A percentile compares a stretch with the other conserved stretches of the same genome.
These are phyloP conservation scores for Russula sp. DNA, from an alignment of 768 basidiomycete species.

Conservation along the genomic window DNA sequence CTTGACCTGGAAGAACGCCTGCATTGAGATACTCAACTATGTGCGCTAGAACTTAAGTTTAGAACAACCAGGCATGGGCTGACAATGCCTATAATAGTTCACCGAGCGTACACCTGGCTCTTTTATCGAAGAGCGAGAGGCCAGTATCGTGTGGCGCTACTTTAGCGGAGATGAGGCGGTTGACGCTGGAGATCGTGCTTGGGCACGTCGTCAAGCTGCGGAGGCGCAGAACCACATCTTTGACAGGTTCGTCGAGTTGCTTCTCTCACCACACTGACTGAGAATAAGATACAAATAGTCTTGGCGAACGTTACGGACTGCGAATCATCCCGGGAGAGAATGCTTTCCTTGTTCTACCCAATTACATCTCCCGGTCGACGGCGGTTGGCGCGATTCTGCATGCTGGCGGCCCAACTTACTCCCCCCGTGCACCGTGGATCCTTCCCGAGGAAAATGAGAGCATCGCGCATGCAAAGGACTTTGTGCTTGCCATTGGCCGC, in stretches of 20 bases:
- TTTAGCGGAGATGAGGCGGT: constrained; percentile 48
- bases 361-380: constrained; percentile 77
- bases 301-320: constrained; percentile 76
- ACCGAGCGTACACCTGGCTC: constrained; percentile 84
- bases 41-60: constrained; percentile 40
- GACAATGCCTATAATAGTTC: constrained; percentile 47
- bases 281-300: constrained; percentile 34
- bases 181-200: constrained; percentile 51
- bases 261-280: constrained; percentile 1
- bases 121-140: constrained; percentile 77
- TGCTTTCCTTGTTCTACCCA: constrained; percentile 77
- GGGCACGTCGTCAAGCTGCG: constrained; percentile 82
- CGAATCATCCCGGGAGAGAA: constrained; percentile 78
- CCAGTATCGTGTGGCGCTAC: constrained; percentile 82
- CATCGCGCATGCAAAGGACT: constrained; percentile 39
- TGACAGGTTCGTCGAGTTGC: constrained; percentile 45
- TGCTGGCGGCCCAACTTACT: constrained; percentile 47
- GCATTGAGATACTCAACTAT: constrained; percentile 78
- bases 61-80: background rate
- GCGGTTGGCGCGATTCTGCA: constrained; percentile 77
- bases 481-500: constrained; percentile 59
- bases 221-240: constrained; percentile 93
- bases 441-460: constrained; percentile 33
- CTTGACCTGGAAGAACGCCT: constrained; percentile 73
- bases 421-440: constrained; percentile 33